These are phyloP conservation scores for Platanus orientalis DNA, from an alignment of 164 flowering plant species.

Conservation along the genomic window DNA sequence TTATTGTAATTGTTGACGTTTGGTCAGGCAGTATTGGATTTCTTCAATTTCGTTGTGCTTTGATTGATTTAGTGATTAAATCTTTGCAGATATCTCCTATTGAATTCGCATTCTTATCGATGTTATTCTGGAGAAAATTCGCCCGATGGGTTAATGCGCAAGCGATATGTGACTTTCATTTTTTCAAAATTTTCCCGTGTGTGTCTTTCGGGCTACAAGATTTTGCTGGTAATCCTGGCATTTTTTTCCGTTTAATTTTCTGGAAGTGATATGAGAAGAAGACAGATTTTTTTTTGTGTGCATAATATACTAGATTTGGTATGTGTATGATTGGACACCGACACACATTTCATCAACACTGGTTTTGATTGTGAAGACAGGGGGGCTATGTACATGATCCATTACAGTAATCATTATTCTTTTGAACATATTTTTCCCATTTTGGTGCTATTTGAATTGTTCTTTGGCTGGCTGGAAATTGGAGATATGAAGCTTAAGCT, in stretches of 20 bases:
- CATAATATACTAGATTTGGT: neutral
- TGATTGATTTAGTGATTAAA: no score
- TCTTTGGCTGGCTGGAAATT: neutral
- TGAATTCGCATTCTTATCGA: no score
- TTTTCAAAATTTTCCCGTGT: neutral
- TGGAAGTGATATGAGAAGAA: neutral
- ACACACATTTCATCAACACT: neutral
- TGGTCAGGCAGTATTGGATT: no score
- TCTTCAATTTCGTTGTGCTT: no score
- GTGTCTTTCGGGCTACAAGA: neutral
- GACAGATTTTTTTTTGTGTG: neutral
- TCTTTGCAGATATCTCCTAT: no score
- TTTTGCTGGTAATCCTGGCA: neutral
- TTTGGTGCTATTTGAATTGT: constrained; percentile 1
- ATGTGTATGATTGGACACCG: neutral
- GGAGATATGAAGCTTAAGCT: neutral
- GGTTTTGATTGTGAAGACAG: neutral
- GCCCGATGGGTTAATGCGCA: neutral
- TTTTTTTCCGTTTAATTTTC: neutral
- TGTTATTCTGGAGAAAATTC: neutral
- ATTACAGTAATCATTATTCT: neutral
- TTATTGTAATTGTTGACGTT: neutral
- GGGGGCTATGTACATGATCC: neutral
- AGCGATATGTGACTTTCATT: neutral
- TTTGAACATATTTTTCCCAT: neutral